phyloP scores from a whole-genome alignment of 2,329 filamentous ascomycete species.

The Trichoderma sp. region DNA sequence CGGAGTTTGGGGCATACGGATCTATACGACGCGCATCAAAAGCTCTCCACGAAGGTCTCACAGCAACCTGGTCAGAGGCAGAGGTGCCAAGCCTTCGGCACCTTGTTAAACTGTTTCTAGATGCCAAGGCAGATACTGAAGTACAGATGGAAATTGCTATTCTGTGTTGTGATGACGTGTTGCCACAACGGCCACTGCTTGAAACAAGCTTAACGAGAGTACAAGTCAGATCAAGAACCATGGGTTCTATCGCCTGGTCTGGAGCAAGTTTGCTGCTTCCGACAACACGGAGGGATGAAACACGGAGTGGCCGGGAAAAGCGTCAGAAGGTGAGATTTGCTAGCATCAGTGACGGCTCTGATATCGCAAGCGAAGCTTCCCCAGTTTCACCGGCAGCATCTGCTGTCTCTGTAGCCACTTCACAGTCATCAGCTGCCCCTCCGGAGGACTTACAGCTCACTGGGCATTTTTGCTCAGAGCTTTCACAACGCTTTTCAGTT shows the following conservation, averaged over 20 bases:
- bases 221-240: not conserved
- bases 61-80: not conserved
- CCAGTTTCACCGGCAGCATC: not conserved
- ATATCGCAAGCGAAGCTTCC: not conserved
- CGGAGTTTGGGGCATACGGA: not conserved
- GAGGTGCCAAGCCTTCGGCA: not conserved
- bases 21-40: slow-evolving; percentile 4
- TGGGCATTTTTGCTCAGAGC: not conserved
- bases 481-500: not conserved
- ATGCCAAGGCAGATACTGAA: not conserved
- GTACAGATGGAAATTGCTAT: slow-evolving; percentile 12
- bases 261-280: not conserved
- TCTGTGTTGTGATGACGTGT: not conserved
- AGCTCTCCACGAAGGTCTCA: not conserved
- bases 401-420: not conserved
- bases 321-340: not conserved
- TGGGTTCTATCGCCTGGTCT: not conserved
- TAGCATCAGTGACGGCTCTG: not conserved
- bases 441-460: not conserved
- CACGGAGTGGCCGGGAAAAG: not conserved
- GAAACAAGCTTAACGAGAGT: not conserved
- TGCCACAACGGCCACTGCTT: not conserved
- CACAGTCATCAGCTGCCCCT: not conserved
- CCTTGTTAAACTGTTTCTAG: slow-evolving; percentile 3
- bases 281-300: not conserved